phyloP scores from a whole-genome alignment of 768 basidiomycete species.

The Candolleomyces eurysporus region DNA sequence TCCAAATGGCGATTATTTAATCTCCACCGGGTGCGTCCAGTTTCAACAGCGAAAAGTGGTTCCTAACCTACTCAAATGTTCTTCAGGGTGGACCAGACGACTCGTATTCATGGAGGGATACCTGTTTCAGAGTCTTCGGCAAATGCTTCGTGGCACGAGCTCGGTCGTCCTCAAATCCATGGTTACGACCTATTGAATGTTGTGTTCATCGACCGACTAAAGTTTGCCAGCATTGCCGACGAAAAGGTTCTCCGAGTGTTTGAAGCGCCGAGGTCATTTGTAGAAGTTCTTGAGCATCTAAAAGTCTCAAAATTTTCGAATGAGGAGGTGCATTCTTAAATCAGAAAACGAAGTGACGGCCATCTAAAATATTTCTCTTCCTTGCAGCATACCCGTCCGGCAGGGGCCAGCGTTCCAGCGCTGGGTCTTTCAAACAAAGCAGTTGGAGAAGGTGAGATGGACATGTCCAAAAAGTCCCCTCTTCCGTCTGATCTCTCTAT shows the following conservation, averaged over 20 bases:
- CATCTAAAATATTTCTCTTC: background rate
- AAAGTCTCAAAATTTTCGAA: constrained; percentile 46
- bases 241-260: constrained; percentile 96
- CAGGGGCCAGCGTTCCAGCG: constrained; percentile 88
- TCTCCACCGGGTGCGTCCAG: constrained; percentile 72
- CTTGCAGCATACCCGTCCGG: constrained; percentile 57
- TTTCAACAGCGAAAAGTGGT: background rate
- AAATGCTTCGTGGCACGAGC: constrained; percentile 68
- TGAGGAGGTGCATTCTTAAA: constrained; percentile 43
- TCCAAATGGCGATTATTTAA: constrained; percentile 78
- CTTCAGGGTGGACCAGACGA: constrained; percentile 83
- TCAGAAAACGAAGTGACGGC: background rate
- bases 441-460: constrained; percentile 56
- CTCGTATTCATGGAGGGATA: constrained; percentile 76
- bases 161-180: constrained; percentile 92
- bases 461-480: background rate
- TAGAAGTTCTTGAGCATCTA: constrained; percentile 56
- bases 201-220: constrained; percentile 70
- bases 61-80: too few species aligned
- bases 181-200: constrained; percentile 90
- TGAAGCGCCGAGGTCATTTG: constrained; percentile 83
- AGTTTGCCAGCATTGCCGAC: constrained; percentile 89
- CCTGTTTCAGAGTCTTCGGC: constrained; percentile 4
- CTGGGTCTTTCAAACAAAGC: constrained; percentile 95
- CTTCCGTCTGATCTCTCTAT: background rate